Base-by-base conservation (phyloP, 495 filamentous ascomycete genomes). In the Penicillium riverlandense region DNA sequence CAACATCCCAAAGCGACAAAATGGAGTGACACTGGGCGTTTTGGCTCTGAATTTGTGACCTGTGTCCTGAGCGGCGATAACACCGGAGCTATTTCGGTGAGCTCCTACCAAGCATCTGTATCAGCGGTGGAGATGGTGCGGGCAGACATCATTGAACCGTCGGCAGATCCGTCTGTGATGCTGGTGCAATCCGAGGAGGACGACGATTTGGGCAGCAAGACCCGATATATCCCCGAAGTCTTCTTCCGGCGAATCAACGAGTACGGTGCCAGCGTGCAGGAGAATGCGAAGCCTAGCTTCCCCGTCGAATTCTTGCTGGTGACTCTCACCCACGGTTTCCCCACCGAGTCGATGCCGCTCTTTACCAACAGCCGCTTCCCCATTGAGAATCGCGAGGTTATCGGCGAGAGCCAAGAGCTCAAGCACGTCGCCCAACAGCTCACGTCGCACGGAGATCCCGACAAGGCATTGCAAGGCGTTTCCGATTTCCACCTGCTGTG, bases 181-280 rank as follows among this genome's bases (percentile, higher is more conserved):
- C 78, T 99, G 31, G 91, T 99, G 10, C 88, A 88, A 45, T 84
- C 85, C 27, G 92, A 96, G 59, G 88, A 95, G 38, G 86, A 90
- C 31, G 85, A 90, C 41, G 79, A 74, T 44, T 70, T 66, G 27
- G 68, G 65, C n/a, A 86, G 77, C 63, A 81, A 77, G 43, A 83
- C 83, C 22, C 77, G 90, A 38, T 99, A 99, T 57, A 95, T 97
- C 35, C 92, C 94, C 2, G 92, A 99, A 51, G 92, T 99, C 11
- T 97, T 97, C 69, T 99, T 90, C 65, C 82, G 92, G 37, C 78
- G 82, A 43, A 90, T 96, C 57, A 97, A 99, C 61, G 90, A 97
- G 59, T 95, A 99, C 55, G 94, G 94, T 7, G 86, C 83, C 42
- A 95, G 86, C 55, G 92, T 97, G 2, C 94, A 95, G 60, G 87